Evolutionary conservation across 2,329 filamentous ascomycete species (phyloP).

Genomic region (Basipetospora sp.): DNA sequence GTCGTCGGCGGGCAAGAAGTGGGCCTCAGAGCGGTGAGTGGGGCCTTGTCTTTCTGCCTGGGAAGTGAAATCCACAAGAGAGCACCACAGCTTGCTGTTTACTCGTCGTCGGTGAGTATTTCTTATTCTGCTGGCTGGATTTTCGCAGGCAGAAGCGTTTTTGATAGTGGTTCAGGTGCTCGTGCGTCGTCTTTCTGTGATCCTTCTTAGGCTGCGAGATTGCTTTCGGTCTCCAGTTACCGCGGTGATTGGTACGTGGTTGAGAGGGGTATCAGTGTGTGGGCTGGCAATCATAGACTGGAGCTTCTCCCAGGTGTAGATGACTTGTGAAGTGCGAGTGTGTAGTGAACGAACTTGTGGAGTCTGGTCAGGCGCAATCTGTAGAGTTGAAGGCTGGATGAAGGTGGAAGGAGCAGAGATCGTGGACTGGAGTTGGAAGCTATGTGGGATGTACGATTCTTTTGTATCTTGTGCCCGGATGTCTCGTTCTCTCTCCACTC

Average conservation of each 20-base stretch:
- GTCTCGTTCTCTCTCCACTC: not conserved
- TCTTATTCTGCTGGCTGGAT: conserved; percentile 2
- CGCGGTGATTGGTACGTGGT: too few relatives aligned
- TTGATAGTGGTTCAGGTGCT: not conserved
- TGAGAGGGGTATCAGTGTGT: too few relatives aligned
- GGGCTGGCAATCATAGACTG: not conserved
- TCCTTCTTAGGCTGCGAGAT: conserved; percentile 2
- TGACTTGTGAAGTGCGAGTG: too few relatives aligned
- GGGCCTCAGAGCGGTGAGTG: conserved; percentile 6
- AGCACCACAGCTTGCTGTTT: conserved; percentile 7
- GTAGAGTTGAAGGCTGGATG: not conserved
- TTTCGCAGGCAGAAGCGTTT: conserved; percentile 5
- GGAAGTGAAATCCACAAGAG: too few relatives aligned
- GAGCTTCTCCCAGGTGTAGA: not conserved
- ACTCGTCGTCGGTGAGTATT: conserved; percentile 4
- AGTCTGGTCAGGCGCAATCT: not conserved
- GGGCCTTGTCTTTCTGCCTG: conserved; percentile 5
- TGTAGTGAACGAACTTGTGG: not conserved
- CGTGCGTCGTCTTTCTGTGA: conserved; percentile 1
- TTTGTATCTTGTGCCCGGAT: conserved; percentile 3
- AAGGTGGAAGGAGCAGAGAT: not conserved
- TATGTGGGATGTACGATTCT: conserved; percentile 3
- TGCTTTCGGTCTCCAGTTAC: not conserved
- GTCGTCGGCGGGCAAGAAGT: not conserved
- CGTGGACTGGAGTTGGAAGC: not conserved